Conservation (phyloP, 495 filamentous ascomycete species). For the Neurospora sp. region DNA sequence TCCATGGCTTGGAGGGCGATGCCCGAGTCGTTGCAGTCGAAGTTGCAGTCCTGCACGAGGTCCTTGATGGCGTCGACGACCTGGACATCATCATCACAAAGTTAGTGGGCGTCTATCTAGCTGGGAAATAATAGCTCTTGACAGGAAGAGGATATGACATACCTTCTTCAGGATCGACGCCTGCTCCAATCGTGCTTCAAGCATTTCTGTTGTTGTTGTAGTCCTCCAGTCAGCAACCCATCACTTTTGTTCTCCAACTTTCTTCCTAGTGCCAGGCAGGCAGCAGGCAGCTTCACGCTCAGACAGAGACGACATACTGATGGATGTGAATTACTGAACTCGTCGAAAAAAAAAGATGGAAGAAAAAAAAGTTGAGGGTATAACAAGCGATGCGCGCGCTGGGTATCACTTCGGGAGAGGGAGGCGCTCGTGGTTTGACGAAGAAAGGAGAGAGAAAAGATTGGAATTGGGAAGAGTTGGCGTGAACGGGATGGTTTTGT, state of each 20-base stretch:
- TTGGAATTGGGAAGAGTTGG: background rate
- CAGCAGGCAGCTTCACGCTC: background rate
- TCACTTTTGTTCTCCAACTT: background rate
- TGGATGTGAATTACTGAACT: background rate
- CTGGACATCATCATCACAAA: constrained; percentile 31
- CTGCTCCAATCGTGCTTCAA: constrained; percentile 95
- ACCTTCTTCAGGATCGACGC: constrained; percentile 94
- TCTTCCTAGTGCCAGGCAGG: background rate
- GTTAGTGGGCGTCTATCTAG: background rate
- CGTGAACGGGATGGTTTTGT: background rate
- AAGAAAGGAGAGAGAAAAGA: background rate
- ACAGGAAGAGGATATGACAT: constrained; percentile 7
- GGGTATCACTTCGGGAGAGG: background rate
- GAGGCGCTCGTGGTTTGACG: background rate
- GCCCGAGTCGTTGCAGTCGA: constrained; percentile 99
- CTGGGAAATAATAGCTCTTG: background rate
- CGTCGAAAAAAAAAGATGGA: background rate
- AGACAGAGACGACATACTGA: background rate
- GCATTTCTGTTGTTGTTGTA: constrained; percentile 42
- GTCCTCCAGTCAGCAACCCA: background rate
- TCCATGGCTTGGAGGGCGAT: constrained; percentile 99
- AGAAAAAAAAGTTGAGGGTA: background rate
- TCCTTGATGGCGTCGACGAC: constrained; percentile 99
- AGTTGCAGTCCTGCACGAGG: constrained; percentile 99
- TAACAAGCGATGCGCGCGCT: background rate